These are phyloP conservation scores for Cyclotella cryptica DNA, from an alignment of 108 stramenopile genomes.

Conservation along the genomic window DNA sequence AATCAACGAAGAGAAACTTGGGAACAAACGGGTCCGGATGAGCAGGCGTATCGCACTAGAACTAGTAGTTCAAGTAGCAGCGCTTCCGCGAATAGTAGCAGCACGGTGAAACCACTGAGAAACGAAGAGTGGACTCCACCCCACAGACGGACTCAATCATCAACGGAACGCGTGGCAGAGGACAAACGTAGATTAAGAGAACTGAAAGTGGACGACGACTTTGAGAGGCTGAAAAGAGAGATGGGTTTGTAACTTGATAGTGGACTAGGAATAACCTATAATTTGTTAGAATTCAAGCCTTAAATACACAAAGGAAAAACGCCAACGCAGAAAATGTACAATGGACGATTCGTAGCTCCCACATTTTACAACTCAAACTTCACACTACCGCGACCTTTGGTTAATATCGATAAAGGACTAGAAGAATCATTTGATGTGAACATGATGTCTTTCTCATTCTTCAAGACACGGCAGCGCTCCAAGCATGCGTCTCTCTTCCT, in stretches of 20 bases:
- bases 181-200: conserved; percentile 78
- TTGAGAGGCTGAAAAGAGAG: conserved; percentile 86
- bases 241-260: conserved; percentile 63
- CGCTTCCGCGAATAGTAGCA: conserved; percentile 7
- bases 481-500: too few species aligned
- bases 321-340: too few species aligned
- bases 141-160: conserved; percentile 73
- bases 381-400: too few species aligned
- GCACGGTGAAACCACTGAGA: conserved; percentile 7
- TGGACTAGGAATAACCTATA: too few species aligned
- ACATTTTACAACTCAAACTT: too few species aligned
- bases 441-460: too few species aligned
- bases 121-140: conserved; percentile 65
- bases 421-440: too few species aligned
- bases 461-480: too few species aligned
- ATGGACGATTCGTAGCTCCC: too few species aligned
- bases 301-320: too few species aligned
- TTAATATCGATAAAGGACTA: too few species aligned
- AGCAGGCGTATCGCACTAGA: conserved; percentile 2
- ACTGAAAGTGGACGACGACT: conserved; percentile 88
- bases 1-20: not conserved
- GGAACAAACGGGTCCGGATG: conserved; percentile 7
- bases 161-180: conserved; percentile 49
- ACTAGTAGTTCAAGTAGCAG: not conserved
- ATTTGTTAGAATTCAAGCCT: too few species aligned